Conservation (phyloP, 768 basidiomycete species). For the Boletellus ananiceps region DNA sequence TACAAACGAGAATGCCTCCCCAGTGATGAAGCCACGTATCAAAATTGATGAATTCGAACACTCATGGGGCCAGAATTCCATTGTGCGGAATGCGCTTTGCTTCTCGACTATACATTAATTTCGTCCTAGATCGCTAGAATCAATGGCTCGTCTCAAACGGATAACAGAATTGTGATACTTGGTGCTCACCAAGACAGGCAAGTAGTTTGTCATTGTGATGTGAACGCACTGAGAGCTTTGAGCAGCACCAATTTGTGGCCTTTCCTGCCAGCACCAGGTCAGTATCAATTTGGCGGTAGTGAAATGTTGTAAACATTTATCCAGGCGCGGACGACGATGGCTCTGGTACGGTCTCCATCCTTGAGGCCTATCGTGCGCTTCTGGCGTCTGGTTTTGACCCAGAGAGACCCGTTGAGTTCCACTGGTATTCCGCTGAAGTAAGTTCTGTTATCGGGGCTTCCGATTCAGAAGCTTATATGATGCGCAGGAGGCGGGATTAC, state of each 20-base stretch:
- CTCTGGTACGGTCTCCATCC: constrained; percentile 42
- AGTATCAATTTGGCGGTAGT: background rate
- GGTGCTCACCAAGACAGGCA: constrained; percentile 84
- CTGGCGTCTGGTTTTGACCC: constrained; percentile 40
- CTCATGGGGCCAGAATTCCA: constrained; percentile 80
- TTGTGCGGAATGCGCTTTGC: constrained; percentile 40
- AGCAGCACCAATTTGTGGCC: constrained; percentile 72
- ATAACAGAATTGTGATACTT: constrained; percentile 64
- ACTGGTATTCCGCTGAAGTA: constrained; percentile 46
- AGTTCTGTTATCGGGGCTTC: constrained; percentile 2
- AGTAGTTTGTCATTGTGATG: background rate
- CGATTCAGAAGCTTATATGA: background rate
- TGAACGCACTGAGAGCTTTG: background rate
- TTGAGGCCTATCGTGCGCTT: constrained; percentile 42
- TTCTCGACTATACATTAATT: background rate
- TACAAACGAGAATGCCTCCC: constrained; percentile 56
- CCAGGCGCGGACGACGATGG: constrained; percentile 42
- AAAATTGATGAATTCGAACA: constrained; percentile 70
- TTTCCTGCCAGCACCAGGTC: constrained; percentile 74
- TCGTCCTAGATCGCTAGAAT: constrained; percentile 63
- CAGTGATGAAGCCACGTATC: constrained; percentile 53
- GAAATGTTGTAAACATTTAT: background rate
- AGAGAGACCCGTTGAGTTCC: constrained; percentile 42
- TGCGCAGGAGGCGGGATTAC: constrained; percentile 66
- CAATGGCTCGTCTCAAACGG: constrained; percentile 59